Conservation (phyloP, 2,329 filamentous ascomycete species). For the Aureobasidium sp. region DNA sequence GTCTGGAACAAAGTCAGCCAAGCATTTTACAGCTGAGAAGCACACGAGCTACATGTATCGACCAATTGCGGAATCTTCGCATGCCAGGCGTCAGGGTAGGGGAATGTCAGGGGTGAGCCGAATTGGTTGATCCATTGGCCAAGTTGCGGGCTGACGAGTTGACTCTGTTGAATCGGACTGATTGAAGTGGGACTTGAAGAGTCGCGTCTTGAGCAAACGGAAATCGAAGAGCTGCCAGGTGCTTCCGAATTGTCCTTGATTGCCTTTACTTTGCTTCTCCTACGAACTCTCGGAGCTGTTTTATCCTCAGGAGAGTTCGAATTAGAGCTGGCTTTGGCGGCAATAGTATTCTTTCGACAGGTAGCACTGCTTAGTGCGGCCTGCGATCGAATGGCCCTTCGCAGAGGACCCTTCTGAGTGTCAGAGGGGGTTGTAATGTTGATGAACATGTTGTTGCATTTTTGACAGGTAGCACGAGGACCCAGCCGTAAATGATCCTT, state of each 20-base stretch:
- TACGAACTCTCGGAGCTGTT: not conserved
- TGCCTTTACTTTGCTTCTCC: not conserved
- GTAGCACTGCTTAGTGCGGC: not conserved
- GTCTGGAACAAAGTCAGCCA: not conserved
- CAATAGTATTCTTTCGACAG: slow-evolving; percentile 1
- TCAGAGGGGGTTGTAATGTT: slow-evolving; percentile 2
- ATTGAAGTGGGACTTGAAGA: not conserved
- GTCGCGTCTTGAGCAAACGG: not conserved
- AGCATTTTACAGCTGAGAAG: not conserved
- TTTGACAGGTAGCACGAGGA: not conserved
- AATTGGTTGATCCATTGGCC: not conserved
- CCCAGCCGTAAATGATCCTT: not conserved
- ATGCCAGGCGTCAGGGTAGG: slow-evolving; percentile 1
- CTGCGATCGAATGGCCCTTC: slow-evolving; percentile 7
- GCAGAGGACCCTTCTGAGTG: not conserved
- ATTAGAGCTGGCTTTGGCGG: not conserved
- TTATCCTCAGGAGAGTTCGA: not conserved
- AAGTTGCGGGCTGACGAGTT: not conserved
- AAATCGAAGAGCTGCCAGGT: not conserved
- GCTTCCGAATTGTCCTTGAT: not conserved
- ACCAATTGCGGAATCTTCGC: not conserved
- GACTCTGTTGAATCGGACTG: not conserved
- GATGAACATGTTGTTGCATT: slow-evolving; percentile 5
- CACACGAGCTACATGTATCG: not conserved
- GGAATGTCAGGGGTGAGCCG: not conserved